A percentile compares a stretch with the other conserved stretches of the same genome.
phyloP scores from a whole-genome alignment of 495 filamentous ascomycete species.

The Astrocystis sublimbata region DNA sequence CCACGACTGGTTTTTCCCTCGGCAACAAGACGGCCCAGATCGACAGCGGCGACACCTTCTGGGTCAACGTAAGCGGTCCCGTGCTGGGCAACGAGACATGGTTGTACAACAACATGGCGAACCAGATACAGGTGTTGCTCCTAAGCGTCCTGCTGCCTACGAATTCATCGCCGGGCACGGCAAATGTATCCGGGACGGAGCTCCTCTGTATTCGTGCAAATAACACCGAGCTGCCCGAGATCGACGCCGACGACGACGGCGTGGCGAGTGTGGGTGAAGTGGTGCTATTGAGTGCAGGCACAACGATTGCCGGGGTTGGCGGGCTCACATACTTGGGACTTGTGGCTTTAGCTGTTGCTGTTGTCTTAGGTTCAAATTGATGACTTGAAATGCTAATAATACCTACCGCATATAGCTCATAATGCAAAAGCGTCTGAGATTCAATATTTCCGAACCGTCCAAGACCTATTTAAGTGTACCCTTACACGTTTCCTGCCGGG shows the following conservation, averaged over 20 bases:
- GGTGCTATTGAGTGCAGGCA: not conserved
- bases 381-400: not conserved
- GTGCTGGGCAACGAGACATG: not conserved
- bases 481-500: slow-evolving; percentile 1
- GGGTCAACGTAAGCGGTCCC: not conserved
- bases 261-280: slow-evolving; percentile 1
- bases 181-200: not conserved
- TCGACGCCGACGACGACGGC: not conserved
- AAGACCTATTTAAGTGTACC: not conserved
- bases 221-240: not conserved
- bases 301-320: not conserved
- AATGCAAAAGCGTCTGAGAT: no score
- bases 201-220: slow-evolving; percentile 6
- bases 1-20: not conserved
- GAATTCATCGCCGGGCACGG: not conserved
- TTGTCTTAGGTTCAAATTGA: not conserved
- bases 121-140: not conserved
- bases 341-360: not conserved
- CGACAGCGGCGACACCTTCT: not conserved
- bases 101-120: not conserved
- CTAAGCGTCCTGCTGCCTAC: not conserved
- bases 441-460: no score
- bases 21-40: not conserved
- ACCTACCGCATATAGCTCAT: no score
- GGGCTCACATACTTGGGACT: not conserved